These are phyloP conservation scores for Ustilago shanxiensis DNA, from an alignment of 1,284 basidiomycete species.

Conservation along the genomic window DNA sequence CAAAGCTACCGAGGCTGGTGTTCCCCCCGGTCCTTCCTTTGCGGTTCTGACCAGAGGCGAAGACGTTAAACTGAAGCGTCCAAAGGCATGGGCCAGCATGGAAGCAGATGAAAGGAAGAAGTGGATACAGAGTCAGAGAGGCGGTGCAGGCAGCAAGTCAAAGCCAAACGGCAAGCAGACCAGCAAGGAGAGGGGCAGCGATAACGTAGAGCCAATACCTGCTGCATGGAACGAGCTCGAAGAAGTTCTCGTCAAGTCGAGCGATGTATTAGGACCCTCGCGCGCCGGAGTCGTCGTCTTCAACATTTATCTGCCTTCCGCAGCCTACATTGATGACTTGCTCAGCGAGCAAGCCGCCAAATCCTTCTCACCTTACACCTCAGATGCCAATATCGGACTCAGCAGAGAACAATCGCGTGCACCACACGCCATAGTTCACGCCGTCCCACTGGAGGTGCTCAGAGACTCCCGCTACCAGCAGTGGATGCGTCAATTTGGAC, in stretches of 20 bases:
- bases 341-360: constrained; percentile 70
- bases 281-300: constrained; percentile 75
- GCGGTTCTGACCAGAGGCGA: constrained; percentile 72
- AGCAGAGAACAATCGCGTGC: constrained; percentile 71
- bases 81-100: constrained; percentile 49
- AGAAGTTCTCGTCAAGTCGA: constrained; percentile 40
- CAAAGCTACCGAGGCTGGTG: constrained; percentile 78
- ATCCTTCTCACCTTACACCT: constrained; percentile 73
- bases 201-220: constrained; percentile 72
- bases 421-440: constrained; percentile 71
- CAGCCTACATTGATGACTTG: constrained; percentile 78
- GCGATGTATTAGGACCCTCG: constrained; percentile 75
- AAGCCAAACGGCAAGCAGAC: constrained; percentile 65
- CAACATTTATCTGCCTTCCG: constrained; percentile 76
- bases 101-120: constrained; percentile 25
- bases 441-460: constrained; percentile 69
- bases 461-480: constrained; percentile 78
- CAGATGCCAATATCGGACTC: constrained; percentile 43
- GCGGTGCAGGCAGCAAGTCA: constrained; percentile 68
- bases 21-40: constrained; percentile 76
- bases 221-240: constrained; percentile 40
- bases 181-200: constrained; percentile 9
- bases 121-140: constrained; percentile 71
- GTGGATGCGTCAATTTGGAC: constrained; percentile 79
- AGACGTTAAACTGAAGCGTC: constrained; percentile 71